These are phyloP conservation scores for Mortierella sp. DNA, from an alignment of 371 early-diverging fungal species.

Conservation along the genomic window DNA sequence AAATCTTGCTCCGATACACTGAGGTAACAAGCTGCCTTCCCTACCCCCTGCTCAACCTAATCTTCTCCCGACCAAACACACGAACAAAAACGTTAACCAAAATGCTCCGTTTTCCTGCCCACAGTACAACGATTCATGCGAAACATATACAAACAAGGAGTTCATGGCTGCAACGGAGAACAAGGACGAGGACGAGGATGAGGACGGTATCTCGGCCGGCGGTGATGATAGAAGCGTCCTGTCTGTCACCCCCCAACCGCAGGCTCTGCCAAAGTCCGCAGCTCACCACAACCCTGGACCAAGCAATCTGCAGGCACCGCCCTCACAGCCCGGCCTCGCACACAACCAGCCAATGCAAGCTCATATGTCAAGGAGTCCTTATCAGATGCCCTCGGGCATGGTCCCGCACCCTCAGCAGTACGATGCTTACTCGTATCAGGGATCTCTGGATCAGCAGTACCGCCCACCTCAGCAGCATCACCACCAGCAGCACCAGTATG, in stretches of 20 bases:
- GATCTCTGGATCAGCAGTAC: constrained; percentile 33
- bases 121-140: constrained; percentile 52
- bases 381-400: constrained; percentile 38
- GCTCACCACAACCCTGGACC: constrained; percentile 44
- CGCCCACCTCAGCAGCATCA: constrained; percentile 39
- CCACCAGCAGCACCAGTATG: constrained; percentile 22
- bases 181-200: constrained; percentile 45
- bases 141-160: constrained; percentile 42
- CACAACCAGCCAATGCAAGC: constrained; percentile 34
- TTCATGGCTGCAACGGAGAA: constrained; percentile 27
- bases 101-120: constrained; percentile 6
- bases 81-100: constrained; percentile 1
- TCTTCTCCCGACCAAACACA: too few species aligned
- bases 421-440: constrained; percentile 40
- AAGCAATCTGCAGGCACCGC: constrained; percentile 39
- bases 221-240: constrained; percentile 49
- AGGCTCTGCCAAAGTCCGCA: constrained; percentile 26
- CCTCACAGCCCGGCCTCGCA: constrained; percentile 35
- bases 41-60: not conserved
- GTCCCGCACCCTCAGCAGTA: constrained; percentile 37
- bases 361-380: constrained; percentile 37
- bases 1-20: constrained; percentile 91
- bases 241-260: constrained; percentile 52
- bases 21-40: constrained; percentile 62
- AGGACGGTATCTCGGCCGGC: constrained; percentile 36